Base-by-base conservation (phyloP, 2,329 filamentous ascomycete species). In the Trichoderma sp. region DNA sequence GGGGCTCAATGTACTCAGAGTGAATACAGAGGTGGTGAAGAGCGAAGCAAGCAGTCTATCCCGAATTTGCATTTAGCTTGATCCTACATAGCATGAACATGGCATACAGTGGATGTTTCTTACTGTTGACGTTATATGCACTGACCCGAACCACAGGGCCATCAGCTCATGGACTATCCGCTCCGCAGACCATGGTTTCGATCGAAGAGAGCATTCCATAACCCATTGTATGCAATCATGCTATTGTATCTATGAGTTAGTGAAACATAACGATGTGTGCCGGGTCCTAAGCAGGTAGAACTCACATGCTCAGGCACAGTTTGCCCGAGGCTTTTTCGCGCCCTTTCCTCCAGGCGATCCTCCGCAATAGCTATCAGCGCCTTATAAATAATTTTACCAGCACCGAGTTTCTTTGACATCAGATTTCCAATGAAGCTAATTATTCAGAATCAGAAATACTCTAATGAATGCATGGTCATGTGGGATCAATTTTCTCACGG, bases 141-240 rank as follows among this genome's bases (percentile, higher is more conserved):
- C 58, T 50, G 59, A 63, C 15, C 59, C 59, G 15, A 63, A 63
- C 45, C 58, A 61, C 17, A 61, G 9, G 1, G 58, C 58, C 58
- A 61, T 61, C 17, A 61, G 37, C 42, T 61, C 58, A 37, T 61
- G 58, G 13, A 61, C 58, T 50, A 50, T 61, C 7, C 58, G 29
- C 29, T 61, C 58, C 22, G 58, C 58, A 12, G 58, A 61, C 58
- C 58, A 61, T 25, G 58, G 58, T 2, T 37, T 52, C 27, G 58
- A 50, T 13, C 42, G 42, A 7, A 42, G 58, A 9, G 58, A 61
- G 5, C 58, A 50, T 15, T 61, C 58, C 39, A 61, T 61, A 4
- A 61, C 42, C 58, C 58, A 61, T 61, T 61, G 58, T 9, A 61
- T 50, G 42, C 58, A 61, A 32, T 61, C 58, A 61, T 61, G 58